Base-by-base conservation (phyloP, 345 rosid species). In the Eucalyptus brandiana region DNA sequence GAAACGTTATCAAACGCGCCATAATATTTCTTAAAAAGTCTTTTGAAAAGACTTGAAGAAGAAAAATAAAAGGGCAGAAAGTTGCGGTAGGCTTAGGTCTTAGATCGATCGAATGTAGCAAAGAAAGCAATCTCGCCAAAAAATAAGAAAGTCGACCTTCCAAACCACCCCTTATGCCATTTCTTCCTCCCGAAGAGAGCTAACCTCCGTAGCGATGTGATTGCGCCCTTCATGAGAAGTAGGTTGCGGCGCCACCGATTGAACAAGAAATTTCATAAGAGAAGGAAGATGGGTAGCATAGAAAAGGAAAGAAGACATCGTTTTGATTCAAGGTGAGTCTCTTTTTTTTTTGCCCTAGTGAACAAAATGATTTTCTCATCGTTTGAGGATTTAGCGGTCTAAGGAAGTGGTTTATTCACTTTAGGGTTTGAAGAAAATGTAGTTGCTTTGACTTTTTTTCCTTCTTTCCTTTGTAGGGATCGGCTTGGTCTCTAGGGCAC, bases 11-110 rank as follows among this genome's bases (percentile, higher is more conserved):
- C n/a, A n/a, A n/a, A n/a, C n/a, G n/a, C n/a, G n/a, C n/a, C n/a
- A n/a, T 9, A 1, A 16, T 32, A 16, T 67, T 32, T 17, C 40
- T 0, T 4, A 4, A 16, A 32, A n/a, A 7, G 76, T 8, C 34
- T 62, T 7, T 15, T 30, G 18, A 24, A 0, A 24, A 10, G 30
- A 23, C 62, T 10, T 56, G 62, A n/a, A 9, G 1, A 4, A 24
- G 5, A 6, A 54, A 3, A 9, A 2, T 5, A 10, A 2, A 5
- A 24, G 0, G n/a, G n/a, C 13, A 0, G 56, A 58, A 58, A n/a
- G 18, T 8, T 7, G 37, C 21, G 34, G 0, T 15, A n/a, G 76
- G 21, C 10, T n/a, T 65, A 65, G 76, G 21, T 65, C 76, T 65
- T 65, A 24, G 62, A 56, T 56, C 14, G 62, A 56, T 56, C 30